A percentile compares a stretch with the other conserved stretches of the same genome.
These are phyloP conservation scores for Boletus fagicola DNA, from an alignment of 768 basidiomycete genomes.

Conservation along the genomic window DNA sequence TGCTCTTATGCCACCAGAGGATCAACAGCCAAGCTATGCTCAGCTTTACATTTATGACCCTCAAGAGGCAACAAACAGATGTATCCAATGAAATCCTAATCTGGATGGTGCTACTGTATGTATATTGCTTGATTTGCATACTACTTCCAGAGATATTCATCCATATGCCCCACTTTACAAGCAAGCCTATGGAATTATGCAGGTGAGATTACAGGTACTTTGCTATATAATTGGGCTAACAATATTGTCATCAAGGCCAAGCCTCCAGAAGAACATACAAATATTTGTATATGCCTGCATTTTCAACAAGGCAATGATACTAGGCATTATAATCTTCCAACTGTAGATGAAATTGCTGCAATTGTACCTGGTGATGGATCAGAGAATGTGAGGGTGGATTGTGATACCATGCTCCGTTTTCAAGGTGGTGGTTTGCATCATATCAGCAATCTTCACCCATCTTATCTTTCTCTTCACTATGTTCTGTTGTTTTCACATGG, in stretches of 20 bases:
- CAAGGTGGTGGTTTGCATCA: conserved; percentile 15
- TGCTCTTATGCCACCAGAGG: background rate
- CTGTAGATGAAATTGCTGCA: conserved; percentile 8
- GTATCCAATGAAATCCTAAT: too few relatives aligned
- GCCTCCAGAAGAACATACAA: too few relatives aligned
- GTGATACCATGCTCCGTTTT: conserved; percentile 37
- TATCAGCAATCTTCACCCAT: background rate
- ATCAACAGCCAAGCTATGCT: too few relatives aligned
- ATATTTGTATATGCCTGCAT: too few relatives aligned
- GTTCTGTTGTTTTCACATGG: conserved; percentile 42
- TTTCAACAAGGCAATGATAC: conserved; percentile 21
- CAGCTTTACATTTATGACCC: background rate
- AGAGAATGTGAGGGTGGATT: conserved; percentile 7
- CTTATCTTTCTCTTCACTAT: background rate
- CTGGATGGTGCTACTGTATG: too few relatives aligned
- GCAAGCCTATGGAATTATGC: conserved; percentile 24
- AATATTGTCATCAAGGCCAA: too few relatives aligned
- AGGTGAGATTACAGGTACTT: too few relatives aligned
- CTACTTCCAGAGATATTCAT: background rate
- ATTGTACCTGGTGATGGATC: conserved; percentile 38
- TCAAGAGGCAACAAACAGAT: background rate
- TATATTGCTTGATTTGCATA: too few relatives aligned
- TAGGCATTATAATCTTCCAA: conserved; percentile 44
- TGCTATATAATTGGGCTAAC: too few relatives aligned
- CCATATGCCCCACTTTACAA: too few relatives aligned